These are phyloP conservation scores for Penicillium sp. DNA, from an alignment of 2,329 filamentous ascomycete species.

Conservation along the genomic window DNA sequence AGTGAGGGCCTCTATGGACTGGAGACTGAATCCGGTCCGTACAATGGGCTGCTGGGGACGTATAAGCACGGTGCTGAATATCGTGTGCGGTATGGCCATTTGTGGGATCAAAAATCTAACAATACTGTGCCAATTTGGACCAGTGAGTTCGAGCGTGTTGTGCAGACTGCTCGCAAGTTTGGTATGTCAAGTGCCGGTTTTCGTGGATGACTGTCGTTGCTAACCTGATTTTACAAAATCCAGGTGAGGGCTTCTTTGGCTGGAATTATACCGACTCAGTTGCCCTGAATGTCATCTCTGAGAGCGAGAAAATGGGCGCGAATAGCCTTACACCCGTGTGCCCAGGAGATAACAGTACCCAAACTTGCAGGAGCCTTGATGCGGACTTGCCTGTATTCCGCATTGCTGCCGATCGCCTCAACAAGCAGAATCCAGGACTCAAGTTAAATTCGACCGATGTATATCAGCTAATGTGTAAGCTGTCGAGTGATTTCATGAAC, in stretches of 20 bases:
- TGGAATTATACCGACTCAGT: conserved; percentile 22
- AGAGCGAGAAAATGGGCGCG: conserved; percentile 21
- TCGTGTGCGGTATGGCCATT: conserved; percentile 22
- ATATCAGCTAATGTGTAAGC: conserved; percentile 22
- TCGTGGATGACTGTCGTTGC: not conserved
- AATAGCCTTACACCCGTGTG: conserved; percentile 25
- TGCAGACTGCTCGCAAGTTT: conserved; percentile 25
- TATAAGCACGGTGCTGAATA: conserved; percentile 22
- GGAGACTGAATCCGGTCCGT: conserved; percentile 23
- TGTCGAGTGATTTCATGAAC: no score
- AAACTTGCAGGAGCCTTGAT: conserved; percentile 14
- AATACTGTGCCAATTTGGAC: conserved; percentile 20
- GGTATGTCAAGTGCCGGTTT: not conserved
- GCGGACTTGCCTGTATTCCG: conserved; percentile 4
- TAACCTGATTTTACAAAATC: not conserved
- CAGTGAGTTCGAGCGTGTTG: conserved; percentile 21
- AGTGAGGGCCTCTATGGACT: conserved; percentile 13
- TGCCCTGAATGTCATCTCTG: conserved; percentile 26
- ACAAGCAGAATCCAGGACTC: conserved; percentile 23
- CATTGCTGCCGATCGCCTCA: conserved; percentile 23
- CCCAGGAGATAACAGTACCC: conserved; percentile 9
- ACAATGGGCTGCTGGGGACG: conserved; percentile 18
- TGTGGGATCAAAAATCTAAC: conserved; percentile 9
- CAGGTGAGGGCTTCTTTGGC: conserved; percentile 25
- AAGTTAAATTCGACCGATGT: conserved; percentile 21